Evolutionary conservation across 2,329 filamentous ascomycete species (phyloP), one percentile per base, ranked within the genome.

Genomic region (Parafenestella ontariensis): DNA sequence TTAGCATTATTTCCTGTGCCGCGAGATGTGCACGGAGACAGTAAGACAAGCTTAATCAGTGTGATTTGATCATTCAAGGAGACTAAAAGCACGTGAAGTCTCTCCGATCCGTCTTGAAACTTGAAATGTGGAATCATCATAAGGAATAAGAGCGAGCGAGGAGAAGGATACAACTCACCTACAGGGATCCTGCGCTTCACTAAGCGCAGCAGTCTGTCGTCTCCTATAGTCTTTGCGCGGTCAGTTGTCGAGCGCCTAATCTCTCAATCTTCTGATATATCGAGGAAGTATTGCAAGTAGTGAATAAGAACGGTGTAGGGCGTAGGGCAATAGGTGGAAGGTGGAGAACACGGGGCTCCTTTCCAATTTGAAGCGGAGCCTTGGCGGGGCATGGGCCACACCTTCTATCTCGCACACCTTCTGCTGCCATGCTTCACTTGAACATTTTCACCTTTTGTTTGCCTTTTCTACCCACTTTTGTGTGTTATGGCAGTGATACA

Each of bases 51-150:
- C 18, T 26, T 17, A 5, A 24, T 47, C 44, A 47, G 44, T 18
- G 15, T 47, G 15, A 11, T 11, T 31, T 46, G 41, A 41, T 57
- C 56, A 46, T 59, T 71, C 70, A 74, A 62, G 36, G 60, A 66
- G 62, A 64, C 61, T 58, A 60, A 65, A 31, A 10, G 31, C 62
- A 65, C 66, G 66, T 64, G 53, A 55, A 47, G 61, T 54, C 68
- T 71, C 69, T 71, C 66, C 64, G 68, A 70, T 73, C 70, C 68
- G 68, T 72, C 68, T 71, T 73, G 69, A 73, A 73, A 70, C 68
- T 68, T 69, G 56, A 61, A 46, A 52, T 48, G 59, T 56, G 49
- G 61, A 59, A 56, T 68, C 62, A 73, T 72, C 69, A 70, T 68
- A 15, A 42, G n/a, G 54, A 37, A 10, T 21, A 31, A 8, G 15